phyloP scores from a whole-genome alignment of 1,284 basidiomycete species.

The Leccinum proximum region DNA sequence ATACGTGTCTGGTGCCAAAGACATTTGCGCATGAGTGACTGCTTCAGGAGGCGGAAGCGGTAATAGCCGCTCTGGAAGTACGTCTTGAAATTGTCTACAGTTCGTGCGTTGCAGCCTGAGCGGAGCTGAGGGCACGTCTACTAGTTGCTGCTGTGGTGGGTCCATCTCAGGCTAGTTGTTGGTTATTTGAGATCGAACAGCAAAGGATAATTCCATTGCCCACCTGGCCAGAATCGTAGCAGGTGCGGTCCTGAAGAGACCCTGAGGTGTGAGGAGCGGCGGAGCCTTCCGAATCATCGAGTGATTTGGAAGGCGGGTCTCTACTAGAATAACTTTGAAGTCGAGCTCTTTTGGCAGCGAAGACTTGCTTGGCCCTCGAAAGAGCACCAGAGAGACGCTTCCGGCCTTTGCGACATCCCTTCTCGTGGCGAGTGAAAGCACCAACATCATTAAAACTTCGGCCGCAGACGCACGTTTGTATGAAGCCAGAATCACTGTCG shows the following conservation, averaged over 20 bases:
- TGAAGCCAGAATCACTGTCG: not conserved
- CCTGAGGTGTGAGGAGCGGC: not conserved
- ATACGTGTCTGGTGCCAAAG: not conserved
- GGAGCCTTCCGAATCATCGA: not conserved
- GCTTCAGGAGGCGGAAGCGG: not conserved
- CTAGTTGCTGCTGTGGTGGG: not conserved
- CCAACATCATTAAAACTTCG: not conserved
- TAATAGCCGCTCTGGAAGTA: not conserved
- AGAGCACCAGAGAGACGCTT: not conserved
- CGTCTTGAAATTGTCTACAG: not conserved
- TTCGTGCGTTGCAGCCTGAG: not conserved
- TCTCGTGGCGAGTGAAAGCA: not conserved
- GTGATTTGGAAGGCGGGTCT: not conserved
- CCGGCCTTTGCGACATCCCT: not conserved
- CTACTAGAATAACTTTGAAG: not conserved
- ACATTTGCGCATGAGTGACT: not conserved
- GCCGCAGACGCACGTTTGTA: not conserved
- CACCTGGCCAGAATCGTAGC: not conserved
- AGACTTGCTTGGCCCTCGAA: not conserved
- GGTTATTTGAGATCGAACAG: not conserved
- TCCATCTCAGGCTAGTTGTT: not conserved
- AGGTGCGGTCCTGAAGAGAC: not conserved
- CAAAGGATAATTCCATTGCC: not conserved
- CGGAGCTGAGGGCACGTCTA: not conserved
- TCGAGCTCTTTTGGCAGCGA: not conserved